Base-by-base conservation (phyloP, 179 eudicot species). In the Heliamphora pulchella region DNA sequence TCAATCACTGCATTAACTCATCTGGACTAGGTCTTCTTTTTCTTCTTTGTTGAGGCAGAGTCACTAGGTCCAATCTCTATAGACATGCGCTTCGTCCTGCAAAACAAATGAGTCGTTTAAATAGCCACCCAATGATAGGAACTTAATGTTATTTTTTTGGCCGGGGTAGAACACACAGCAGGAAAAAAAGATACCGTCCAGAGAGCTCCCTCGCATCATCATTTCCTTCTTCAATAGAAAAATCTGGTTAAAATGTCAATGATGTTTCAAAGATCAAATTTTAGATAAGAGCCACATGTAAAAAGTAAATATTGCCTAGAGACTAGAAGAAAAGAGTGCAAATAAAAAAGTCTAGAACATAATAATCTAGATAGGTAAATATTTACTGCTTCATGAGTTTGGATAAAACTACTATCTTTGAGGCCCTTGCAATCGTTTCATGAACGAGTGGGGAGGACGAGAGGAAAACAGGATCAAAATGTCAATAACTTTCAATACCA, bases 31-130 rank as follows among this genome's bases (percentile, higher is more conserved):
- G 80, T 90, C 90, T 88, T 94, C 61, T 89, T 90, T 84, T 91
- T 92, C 90, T 94, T 94, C 91, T 91, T 91, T 81, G 84, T 86
- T 15, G 97, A 88, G 57, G 90, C 91, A 61, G 80, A 83, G 83
- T 87, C 87, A 84, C 92, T 90, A 41, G 96, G 92, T 78, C 89
- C 98, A 57, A 89, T 86, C 86, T 94, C 97, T 53, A 91, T 86
- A 63, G 96, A 87, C 94, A 89, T 86, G 76, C 98, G 86, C 80
- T 94, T 92, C 7, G 93, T 86, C 87, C 97, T 94, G 91, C 80
- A 85, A 72, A 67, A 43, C 3, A 54, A 50, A 62, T 44, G 8
- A 78, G 70, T 3, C 72, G 51, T 76, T 65, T 57, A 43, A 78
- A 6, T 39, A 50, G 22, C 13, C 13, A 20, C 57, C 8, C 73